Evolutionary conservation across 2,329 filamentous ascomycete species (phyloP).

Genomic region (Juglanconis oblonga): DNA sequence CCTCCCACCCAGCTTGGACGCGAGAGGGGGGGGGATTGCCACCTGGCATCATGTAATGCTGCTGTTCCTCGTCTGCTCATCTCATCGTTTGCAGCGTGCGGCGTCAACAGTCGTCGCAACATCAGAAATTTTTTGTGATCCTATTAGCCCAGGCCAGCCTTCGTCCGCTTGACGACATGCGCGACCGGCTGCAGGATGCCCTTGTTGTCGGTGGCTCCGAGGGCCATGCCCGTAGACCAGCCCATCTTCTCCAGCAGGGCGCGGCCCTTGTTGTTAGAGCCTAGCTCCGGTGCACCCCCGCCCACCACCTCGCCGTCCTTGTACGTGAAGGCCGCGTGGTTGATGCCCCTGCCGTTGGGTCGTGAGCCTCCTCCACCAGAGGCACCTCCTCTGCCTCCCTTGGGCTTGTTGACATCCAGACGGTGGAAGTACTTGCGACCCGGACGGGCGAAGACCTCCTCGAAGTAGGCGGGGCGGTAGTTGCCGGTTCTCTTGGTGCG

Average conservation of each 20-base stretch:
- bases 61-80: neutral
- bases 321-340: conserved; percentile 53
- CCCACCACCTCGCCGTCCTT: conserved; percentile 87
- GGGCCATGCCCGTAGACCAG: conserved; percentile 81
- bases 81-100: neutral
- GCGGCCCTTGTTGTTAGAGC: conserved; percentile 76
- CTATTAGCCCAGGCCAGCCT: conserved; percentile 71
- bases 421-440: conserved; percentile 55
- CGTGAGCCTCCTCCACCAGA: conserved; percentile 22
- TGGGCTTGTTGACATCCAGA: conserved; percentile 36
- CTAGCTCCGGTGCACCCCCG: conserved; percentile 78
- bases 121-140: neutral
- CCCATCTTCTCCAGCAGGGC: conserved; percentile 96
- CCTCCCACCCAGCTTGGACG: neutral
- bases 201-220: conserved; percentile 80
- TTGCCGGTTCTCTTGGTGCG: conserved; percentile 66
- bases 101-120: neutral
- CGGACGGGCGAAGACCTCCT: conserved; percentile 43
- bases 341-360: conserved; percentile 25
- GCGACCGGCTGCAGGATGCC: conserved; percentile 83
- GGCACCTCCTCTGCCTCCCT: conserved; percentile 17
- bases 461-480: conserved; percentile 57
- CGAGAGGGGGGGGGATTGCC: neutral
- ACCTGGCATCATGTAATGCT: neutral
- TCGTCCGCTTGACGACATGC: conserved; percentile 82